Percentiles rank a stretch among this genome's conserved stretches.
Evolutionary conservation across 2,329 filamentous ascomycete species (phyloP).

Genomic region (Fusarium fujikuroi): DNA sequence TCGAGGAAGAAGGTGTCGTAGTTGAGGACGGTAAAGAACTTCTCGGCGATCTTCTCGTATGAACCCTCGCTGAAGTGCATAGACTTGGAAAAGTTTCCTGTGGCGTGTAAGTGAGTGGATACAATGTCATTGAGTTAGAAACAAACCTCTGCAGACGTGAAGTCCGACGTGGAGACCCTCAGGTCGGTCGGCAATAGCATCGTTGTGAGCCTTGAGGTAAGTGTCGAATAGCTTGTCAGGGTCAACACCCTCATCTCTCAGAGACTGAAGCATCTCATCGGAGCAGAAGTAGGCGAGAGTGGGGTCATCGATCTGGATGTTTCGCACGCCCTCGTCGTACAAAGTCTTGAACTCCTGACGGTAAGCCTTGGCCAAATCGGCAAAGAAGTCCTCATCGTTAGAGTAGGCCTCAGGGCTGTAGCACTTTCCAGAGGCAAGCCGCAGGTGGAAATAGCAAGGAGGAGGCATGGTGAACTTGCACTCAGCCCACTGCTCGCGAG

Average conservation of each 20-base stretch:
- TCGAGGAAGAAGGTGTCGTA: constrained; percentile 71
- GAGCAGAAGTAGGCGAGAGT: constrained; percentile 75
- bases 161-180: constrained; percentile 76
- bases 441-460: constrained; percentile 73
- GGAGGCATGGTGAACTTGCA: constrained; percentile 76
- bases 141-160: constrained; percentile 63
- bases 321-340: constrained; percentile 65
- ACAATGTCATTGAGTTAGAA: accelerated
- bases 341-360: constrained; percentile 64
- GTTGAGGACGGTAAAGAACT: constrained; percentile 68
- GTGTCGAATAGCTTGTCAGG: constrained; percentile 73
- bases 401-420: constrained; percentile 63
- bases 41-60: constrained; percentile 70
- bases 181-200: constrained; percentile 70
- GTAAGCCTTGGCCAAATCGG: constrained; percentile 66
- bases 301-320: constrained; percentile 71
- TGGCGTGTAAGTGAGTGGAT: neutral
- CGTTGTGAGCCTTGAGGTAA: constrained; percentile 80
- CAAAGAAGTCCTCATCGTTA: constrained; percentile 66
- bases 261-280: constrained; percentile 71
- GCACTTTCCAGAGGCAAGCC: constrained; percentile 62
- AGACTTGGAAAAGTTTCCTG: constrained; percentile 69
- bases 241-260: constrained; percentile 65
- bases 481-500: constrained; percentile 68
- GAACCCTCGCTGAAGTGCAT: constrained; percentile 72